Evolutionary conservation across 768 basidiomycete genomes (phyloP), one percentile per base, ranked within the genome.

Genomic region (Dendrothele bispora): DNA sequence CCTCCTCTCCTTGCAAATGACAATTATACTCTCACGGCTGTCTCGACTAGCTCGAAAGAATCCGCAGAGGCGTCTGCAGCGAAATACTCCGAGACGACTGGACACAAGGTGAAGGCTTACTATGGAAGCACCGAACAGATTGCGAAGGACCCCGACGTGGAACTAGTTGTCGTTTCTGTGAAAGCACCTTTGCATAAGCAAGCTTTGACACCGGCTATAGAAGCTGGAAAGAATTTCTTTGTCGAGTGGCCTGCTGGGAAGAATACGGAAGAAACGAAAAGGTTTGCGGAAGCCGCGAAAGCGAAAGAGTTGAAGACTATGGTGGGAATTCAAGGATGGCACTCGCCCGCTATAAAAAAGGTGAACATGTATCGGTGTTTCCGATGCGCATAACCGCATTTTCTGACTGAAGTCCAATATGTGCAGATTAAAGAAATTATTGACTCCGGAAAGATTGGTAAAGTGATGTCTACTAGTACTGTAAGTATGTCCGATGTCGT

Each of bases 181-280:
- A 67, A 63, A 45, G 57, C 63, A 14, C 53, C 56, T 7, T n/a
- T 40, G 2, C 72, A 73, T 52, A 62, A 58, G 25, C 55, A 56
- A 2, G 56, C 61, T 1, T 55, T 63, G 5, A n/a, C 62, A 28
- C 64, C 68, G 14, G 64, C 58, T 4, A 64, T 74, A 35, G 64
- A 61, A 20, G 65, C 65, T 24, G 67, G 67, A 18, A 75, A 73
- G 52, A 51, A 65, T 29, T 49, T 72, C 26, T 73, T 71, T 43
- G 45, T 72, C 7, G 72, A 75, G 51, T 75, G 70, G 70, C 71
- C 73, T 3, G 65, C 57, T 12, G 73, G 70, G 2, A 54, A 37
- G 21, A 56, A 42, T 7, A 32, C 66, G 12, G 43, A 57, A 26
- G 68, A 74, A 54, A 66, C 67, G n/a, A 21, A 34, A 11, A 65